These are phyloP conservation scores for Xylaria polymorpha DNA, from an alignment of 2,329 filamentous ascomycete genomes.

Conservation along the genomic window DNA sequence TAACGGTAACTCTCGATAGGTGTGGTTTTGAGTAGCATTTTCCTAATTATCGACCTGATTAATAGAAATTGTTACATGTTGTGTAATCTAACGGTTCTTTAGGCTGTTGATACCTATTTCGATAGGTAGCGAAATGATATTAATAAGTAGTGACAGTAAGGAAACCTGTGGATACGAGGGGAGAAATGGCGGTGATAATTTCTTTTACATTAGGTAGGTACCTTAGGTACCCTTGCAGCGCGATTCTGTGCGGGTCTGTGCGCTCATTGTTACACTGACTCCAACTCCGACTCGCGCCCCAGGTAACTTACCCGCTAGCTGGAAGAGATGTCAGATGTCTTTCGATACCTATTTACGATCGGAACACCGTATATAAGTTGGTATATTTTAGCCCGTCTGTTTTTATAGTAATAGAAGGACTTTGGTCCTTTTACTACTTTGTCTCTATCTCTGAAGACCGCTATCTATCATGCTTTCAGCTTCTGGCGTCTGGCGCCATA, in stretches of 20 bases:
- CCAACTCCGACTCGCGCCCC: neutral
- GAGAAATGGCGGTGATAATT: conserved; percentile 26
- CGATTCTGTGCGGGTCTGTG: conserved; percentile 22
- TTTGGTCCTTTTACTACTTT: neutral
- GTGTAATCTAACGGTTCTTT: neutral
- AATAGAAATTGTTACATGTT: conserved; percentile 15
- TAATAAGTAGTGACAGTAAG: neutral
- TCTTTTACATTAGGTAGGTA: neutral
- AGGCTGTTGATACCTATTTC: neutral
- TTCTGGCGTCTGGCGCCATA: too few relatives aligned
- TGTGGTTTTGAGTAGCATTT: conserved; percentile 17
- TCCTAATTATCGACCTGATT: conserved; percentile 3
- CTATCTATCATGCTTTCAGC: too few relatives aligned
- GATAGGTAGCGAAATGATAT: neutral
- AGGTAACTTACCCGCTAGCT: neutral
- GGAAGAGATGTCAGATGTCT: neutral
- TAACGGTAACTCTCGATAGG: conserved; percentile 19
- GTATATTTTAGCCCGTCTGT: neutral
- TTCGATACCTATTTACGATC: too few relatives aligned
- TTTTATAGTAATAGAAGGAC: neutral
- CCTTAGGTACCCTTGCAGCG: neutral
- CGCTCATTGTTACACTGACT: neutral
- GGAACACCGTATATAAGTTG: neutral
- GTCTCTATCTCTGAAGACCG: neutral
- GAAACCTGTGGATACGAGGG: neutral